Evolutionary conservation across 345 rosid species (phyloP), one percentile per base, ranked within the genome.

Genomic region (Tarenaya hassleriana): DNA sequence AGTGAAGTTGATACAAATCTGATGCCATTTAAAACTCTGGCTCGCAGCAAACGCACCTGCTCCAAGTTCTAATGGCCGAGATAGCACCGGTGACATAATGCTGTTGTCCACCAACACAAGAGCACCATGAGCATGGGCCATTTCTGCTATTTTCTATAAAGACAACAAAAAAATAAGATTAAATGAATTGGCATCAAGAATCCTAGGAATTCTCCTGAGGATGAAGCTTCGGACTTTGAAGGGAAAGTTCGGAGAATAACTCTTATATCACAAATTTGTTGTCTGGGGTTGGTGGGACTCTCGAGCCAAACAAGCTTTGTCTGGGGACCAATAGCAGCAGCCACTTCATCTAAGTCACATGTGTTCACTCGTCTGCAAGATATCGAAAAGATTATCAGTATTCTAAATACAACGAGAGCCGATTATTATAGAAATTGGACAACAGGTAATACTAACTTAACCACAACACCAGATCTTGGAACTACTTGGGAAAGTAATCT

Each of bases 251-350:
- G 43, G 13, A 55, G 20, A 21, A 56, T 76, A 71, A 89, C 95
- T 31, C 74, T 81, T 58, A 86, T 86, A 69, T 81, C 97, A 55
- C 81, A 82, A 63, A 89, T 81, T 69, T 79, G 88, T 72, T 67
- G 89, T 31, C 86, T 79, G 34, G 95, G 97, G 34, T 86, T 89
- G 34, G 97, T 86, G 18, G 95, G 97, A 73, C 94, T 86, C 73
- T 86, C 95, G 52, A 89, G 61, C 95, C 94, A 86, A 48, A 89
- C 88, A 59, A 89, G 94, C 74, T 86, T 89, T 63, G 97, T 86
- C 39, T 2, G 43, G 20, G 95, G 83, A 48, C 88, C 75, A 73
- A 86, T 71, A 31, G 82, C 83, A 67, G 94, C 79, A 54, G 82
- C 82, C 64, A 88, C 88, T 73, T 85, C 91, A 12, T 63, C 76